Percentiles rank a stretch among this genome's conserved stretches.
phyloP scores from a whole-genome alignment of 2,329 filamentous ascomycete genomes.

The Talaromyces marneffei region DNA sequence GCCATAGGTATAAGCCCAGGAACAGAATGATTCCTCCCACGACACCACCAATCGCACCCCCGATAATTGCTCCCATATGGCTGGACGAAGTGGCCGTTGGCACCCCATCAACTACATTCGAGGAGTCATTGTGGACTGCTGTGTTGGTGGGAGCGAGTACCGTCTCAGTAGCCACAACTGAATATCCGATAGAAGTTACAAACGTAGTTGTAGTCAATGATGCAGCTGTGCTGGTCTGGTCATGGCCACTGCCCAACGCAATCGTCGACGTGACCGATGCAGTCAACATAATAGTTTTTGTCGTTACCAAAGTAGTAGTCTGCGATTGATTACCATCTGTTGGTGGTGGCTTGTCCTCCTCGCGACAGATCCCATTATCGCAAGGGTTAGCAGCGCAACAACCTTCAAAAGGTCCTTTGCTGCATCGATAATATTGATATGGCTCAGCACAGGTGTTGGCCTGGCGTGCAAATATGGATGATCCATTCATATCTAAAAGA shows the following conservation, averaged over 20 bases:
- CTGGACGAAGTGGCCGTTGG: neutral
- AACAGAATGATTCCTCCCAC: constrained; percentile 13
- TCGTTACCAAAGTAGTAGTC: neutral
- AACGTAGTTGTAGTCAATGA: neutral
- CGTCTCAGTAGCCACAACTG: neutral
- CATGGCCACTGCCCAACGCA: neutral
- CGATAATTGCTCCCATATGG: constrained; percentile 19
- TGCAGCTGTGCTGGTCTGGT: neutral
- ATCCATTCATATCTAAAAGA: neutral
- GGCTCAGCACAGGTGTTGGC: neutral
- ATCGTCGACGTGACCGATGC: neutral
- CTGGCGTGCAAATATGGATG: neutral
- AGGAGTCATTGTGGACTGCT: neutral
- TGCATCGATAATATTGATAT: constrained; percentile 9
- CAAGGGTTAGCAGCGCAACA: constrained; percentile 33
- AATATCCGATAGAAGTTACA: neutral
- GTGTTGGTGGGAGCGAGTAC: neutral
- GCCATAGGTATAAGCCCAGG: constrained; percentile 17
- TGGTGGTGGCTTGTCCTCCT: constrained; percentile 14
- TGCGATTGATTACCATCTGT: neutral
- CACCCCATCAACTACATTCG: neutral
- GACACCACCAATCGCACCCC: constrained; percentile 20
- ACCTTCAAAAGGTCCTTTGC: constrained; percentile 20
- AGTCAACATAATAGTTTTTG: neutral
- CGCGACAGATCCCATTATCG: constrained; percentile 25